A percentile compares a stretch with the other conserved stretches of the same genome.
Evolutionary conservation across 495 filamentous ascomycete species (phyloP).

Genomic region (Cetradonia linearis): DNA sequence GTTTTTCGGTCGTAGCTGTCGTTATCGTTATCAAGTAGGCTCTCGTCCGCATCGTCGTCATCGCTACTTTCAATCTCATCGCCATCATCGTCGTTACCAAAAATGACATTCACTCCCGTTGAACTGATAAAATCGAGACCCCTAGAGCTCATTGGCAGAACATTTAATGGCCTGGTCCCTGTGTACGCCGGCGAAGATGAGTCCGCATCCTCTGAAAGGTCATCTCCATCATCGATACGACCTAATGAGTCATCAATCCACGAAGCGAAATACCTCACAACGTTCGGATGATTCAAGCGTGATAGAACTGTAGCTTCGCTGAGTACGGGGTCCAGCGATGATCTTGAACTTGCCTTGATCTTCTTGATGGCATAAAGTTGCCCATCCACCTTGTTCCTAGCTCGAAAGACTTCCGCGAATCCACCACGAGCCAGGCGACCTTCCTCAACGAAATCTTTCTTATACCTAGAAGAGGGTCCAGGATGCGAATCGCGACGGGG

Average conservation of each 20-base stretch:
- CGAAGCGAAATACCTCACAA: constrained; percentile 90
- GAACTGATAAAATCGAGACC: constrained; percentile 92
- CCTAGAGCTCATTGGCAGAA: constrained; percentile 62
- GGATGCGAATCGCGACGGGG: constrained; percentile 41
- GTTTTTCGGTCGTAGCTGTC: background rate
- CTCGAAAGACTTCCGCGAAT: constrained; percentile 95
- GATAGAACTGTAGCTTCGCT: constrained; percentile 89
- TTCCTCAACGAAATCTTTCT: constrained; percentile 79
- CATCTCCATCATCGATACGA: constrained; percentile 41
- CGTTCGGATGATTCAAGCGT: constrained; percentile 85
- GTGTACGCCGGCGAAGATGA: constrained; percentile 19
- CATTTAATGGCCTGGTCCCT: constrained; percentile 26
- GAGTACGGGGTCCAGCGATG: constrained; percentile 72
- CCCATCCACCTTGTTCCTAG: constrained; percentile 85
- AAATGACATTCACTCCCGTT: constrained; percentile 31
- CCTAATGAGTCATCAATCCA: constrained; percentile 75
- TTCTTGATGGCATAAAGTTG: constrained; percentile 95
- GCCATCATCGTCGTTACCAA: constrained; percentile 19
- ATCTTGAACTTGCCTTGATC: constrained; percentile 70
- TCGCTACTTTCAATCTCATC: constrained; percentile 29
- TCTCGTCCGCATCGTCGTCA: constrained; percentile 17
- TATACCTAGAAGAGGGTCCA: constrained; percentile 57
- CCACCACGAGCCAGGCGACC: constrained; percentile 85
- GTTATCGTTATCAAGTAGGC: background rate
- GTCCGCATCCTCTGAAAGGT: constrained; percentile 46